Base-by-base conservation (phyloP, 768 basidiomycete species). In the Austroboletus eburneus region DNA sequence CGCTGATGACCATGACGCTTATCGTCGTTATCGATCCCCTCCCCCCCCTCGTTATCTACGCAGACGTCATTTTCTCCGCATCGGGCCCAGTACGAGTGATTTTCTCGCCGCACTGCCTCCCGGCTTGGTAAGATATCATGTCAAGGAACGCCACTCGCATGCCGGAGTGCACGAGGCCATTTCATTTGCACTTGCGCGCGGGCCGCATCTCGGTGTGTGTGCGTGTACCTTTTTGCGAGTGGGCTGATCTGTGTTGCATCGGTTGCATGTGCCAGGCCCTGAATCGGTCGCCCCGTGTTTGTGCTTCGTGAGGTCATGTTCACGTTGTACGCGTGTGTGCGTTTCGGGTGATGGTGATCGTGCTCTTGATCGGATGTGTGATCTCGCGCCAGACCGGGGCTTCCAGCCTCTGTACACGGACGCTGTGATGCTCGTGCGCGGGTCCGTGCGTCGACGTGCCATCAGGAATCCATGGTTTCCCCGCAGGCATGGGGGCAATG, bases 161-260 rank as follows among this genome's bases (percentile, higher is more conserved):
- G 49, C 39, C 29, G 48, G 35, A 30, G 42, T 42, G 52, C 56
- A 58, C 57, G 57, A 58, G 56, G 43, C n/a, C n/a, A 51, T 49
- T 47, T 36, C 57, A 13, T 50, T 49, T 48, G 43, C 49, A 42
- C 43, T 48, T n/a, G n/a, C n/a, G n/a, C 57, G 43, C 51, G 50
- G 57, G 48, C 57, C 54, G 56, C 30, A 44, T 29, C n/a, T n/a
- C n/a, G n/a, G n/a, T n/a, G n/a, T n/a, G n/a, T n/a, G n/a, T n/a
- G n/a, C 46, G 46, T 22, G 55, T 54, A 6, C 41, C 52, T 33
- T 39, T n/a, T n/a, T n/a, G n/a, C n/a, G n/a, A n/a, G 35, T 12
- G 36, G 32, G 21, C 41, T 46, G 49, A 24, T 13, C 30, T 5
- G 25, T 39, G 12, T 18, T 20, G 16, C n/a, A 29, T 35, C n/a